Evolutionary conservation across 768 basidiomycete species (phyloP).

Genomic region (Suillus subaureus): DNA sequence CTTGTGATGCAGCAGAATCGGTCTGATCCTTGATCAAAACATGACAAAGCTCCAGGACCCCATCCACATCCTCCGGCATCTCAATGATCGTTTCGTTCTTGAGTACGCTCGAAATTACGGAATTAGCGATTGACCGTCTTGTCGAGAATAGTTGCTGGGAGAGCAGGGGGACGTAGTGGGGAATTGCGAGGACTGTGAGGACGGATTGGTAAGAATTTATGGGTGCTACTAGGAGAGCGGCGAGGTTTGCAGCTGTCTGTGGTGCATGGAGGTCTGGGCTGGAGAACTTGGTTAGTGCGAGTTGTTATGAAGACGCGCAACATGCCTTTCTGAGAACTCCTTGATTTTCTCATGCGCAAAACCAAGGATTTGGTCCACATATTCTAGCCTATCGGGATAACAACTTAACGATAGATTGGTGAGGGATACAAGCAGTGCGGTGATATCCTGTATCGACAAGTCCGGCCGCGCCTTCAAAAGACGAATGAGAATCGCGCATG

Average conservation of each 20-base stretch:
- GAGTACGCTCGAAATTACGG: conserved; percentile 89
- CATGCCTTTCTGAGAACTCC: conserved; percentile 80
- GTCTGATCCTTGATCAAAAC: conserved; percentile 88
- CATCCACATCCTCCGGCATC: conserved; percentile 90
- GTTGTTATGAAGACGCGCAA: conserved; percentile 6
- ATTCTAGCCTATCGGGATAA: conserved; percentile 96
- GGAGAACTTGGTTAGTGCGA: neutral
- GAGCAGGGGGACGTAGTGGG: conserved; percentile 84
- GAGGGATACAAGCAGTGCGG: conserved; percentile 92
- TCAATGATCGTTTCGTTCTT: conserved; percentile 98
- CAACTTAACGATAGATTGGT: conserved; percentile 95
- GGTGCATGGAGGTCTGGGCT: conserved; percentile 89
- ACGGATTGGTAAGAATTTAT: conserved; percentile 97
- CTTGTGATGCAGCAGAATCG: conserved; percentile 47
- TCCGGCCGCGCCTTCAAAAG: conserved; percentile 86
- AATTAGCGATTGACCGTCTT: conserved; percentile 90
- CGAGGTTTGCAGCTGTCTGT: conserved; percentile 88
- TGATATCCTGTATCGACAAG: conserved; percentile 95
- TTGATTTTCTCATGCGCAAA: conserved; percentile 87
- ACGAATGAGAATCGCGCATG: conserved; percentile 10
- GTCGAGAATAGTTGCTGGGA: conserved; percentile 87
- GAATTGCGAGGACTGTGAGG: conserved; percentile 94
- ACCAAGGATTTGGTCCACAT: conserved; percentile 92
- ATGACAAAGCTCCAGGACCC: conserved; percentile 89
- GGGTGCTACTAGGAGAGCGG: conserved; percentile 88